Conservation (phyloP, 1,284 basidiomycete species). For the Ganoderma lingzhi region DNA sequence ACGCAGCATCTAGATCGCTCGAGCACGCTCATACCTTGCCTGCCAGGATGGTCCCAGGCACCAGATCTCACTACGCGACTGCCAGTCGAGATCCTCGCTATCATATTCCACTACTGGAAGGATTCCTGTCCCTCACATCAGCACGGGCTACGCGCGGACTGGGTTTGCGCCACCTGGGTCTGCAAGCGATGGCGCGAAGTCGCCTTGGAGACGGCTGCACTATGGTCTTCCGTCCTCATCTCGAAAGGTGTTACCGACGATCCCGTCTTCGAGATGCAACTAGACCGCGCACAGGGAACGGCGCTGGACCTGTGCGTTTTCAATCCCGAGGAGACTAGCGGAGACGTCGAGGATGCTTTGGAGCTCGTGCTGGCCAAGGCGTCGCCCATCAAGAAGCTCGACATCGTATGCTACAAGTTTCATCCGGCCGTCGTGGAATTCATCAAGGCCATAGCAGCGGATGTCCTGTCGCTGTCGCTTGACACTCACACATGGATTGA, state of each 20-base stretch:
- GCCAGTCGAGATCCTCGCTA: neutral
- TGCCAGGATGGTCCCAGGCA: too few species aligned
- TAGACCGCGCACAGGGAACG: neutral
- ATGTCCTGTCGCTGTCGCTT: neutral
- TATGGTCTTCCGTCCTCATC: neutral
- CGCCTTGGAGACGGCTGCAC: neutral
- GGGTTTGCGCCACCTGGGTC: neutral
- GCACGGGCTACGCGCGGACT: neutral
- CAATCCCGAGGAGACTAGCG: neutral
- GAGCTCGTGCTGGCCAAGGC: neutral
- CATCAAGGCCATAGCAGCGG: neutral
- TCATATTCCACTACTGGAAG: neutral
- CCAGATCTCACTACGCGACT: neutral
- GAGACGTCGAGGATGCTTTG: neutral
- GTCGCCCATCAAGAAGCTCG: neutral
- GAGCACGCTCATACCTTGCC: too few species aligned
- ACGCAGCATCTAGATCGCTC: too few species aligned
- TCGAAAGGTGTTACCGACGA: neutral
- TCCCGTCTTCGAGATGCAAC: neutral
- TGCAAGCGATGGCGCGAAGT: neutral
- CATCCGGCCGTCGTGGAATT: neutral
- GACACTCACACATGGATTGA: neutral
- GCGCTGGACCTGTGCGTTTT: neutral
- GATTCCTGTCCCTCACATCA: neutral
- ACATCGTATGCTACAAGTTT: neutral